Evolutionary conservation across 371 early-diverging fungal species (phyloP).

Genomic region (Zychaea mexicana): DNA sequence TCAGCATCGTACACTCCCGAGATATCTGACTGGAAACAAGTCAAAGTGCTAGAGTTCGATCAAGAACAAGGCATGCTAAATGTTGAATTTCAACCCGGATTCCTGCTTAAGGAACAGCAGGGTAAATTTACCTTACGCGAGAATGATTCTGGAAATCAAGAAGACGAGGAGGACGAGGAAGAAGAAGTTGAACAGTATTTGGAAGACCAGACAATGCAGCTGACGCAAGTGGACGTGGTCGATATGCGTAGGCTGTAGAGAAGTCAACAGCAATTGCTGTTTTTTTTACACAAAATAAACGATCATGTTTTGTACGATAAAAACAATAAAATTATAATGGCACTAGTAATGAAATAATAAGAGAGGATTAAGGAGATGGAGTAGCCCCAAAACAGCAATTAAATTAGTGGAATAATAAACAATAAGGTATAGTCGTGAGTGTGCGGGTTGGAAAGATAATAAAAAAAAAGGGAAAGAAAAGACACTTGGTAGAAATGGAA

Average conservation of each 20-base stretch:
- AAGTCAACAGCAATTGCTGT: not conserved
- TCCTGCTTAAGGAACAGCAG: not conserved
- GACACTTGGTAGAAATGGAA: too few relatives aligned
- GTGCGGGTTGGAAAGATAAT: too few relatives aligned
- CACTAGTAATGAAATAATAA: too few relatives aligned
- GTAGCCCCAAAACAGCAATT: too few relatives aligned
- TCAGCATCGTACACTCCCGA: not conserved
- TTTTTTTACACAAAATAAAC: too few relatives aligned
- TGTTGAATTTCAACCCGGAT: not conserved
- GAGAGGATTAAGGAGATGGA: too few relatives aligned
- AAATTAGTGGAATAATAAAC: too few relatives aligned
- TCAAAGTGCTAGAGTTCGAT: not conserved
- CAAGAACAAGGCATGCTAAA: not conserved
- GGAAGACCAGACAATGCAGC: not conserved
- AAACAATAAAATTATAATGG: too few relatives aligned
- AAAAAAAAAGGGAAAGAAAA: too few relatives aligned
- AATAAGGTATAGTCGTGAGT: too few relatives aligned
- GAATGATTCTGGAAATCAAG: not conserved
- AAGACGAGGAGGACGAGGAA: not conserved
- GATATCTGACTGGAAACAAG: constrained; percentile 3
- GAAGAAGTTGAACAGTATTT: not conserved
- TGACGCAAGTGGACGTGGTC: not conserved
- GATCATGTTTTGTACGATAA: not conserved
- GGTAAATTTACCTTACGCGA: not conserved
- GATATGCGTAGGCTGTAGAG: not conserved